A percentile compares a stretch with the other conserved stretches of the same genome.
Conservation (phyloP, 768 basidiomycete species). For the Leccinum subgranulosum region DNA sequence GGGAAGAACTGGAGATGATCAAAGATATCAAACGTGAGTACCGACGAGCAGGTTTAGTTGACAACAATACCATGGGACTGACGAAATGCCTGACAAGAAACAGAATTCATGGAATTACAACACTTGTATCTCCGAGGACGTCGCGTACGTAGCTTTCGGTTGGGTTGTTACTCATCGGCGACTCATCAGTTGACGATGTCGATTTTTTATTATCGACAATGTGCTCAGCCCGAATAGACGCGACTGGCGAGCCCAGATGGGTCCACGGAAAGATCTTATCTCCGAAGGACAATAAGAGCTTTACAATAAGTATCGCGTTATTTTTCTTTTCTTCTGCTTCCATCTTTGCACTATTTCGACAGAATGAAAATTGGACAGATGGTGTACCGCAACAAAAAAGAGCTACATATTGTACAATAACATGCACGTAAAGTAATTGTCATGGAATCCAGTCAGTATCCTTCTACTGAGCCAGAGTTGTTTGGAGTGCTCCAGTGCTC, state of each 20-base stretch:
- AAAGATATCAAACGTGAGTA: conserved; percentile 91
- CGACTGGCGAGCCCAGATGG: conserved; percentile 13
- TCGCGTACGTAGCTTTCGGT: conserved; percentile 57
- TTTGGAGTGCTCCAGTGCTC: too few relatives aligned
- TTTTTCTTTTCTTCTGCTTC: neutral
- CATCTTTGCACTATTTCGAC: neutral
- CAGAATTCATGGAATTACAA: conserved; percentile 70
- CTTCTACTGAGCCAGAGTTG: too few relatives aligned
- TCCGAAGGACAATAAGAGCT: too few relatives aligned
- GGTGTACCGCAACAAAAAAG: conserved; percentile 9
- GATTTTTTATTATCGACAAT: neutral
- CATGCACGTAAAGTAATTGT: too few relatives aligned
- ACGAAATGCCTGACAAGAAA: neutral
- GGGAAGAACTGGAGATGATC: conserved; percentile 89
- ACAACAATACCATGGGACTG: neutral
- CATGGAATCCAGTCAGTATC: too few relatives aligned
- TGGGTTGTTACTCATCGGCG: conserved; percentile 4
- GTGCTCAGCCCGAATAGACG: conserved; percentile 65
- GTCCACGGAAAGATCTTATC: too few relatives aligned
- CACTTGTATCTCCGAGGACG: conserved; percentile 95
- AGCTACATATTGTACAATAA: too few relatives aligned
- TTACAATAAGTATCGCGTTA: neutral
- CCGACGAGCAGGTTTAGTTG: neutral
- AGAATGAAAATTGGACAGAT: conserved; percentile 11
- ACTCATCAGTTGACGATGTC: conserved; percentile 6